Evolutionary conservation across 257 asterid species (phyloP).

Genomic region (Solanum ossicruentum): DNA sequence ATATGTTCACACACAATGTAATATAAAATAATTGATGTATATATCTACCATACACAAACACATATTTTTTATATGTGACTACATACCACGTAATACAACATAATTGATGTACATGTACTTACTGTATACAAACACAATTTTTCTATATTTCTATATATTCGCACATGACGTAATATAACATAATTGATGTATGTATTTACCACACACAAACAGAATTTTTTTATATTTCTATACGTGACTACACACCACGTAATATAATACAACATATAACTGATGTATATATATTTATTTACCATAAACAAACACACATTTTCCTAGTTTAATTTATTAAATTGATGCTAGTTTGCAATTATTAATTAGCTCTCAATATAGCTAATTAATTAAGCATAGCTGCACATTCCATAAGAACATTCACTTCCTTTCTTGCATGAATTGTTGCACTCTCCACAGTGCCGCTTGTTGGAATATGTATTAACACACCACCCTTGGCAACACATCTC

Average conservation of each 20-base stretch:
- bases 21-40: background rate
- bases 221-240: too few relatives aligned
- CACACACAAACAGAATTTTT: background rate
- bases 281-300: background rate
- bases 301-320: background rate
- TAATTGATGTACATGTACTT: too few relatives aligned
- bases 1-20: background rate
- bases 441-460: conserved; percentile 23
- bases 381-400: conserved; percentile 19
- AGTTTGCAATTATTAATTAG: background rate
- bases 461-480: conserved; percentile 9
- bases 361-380: too few relatives aligned
- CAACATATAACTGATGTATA: too few relatives aligned
- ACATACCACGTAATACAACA: too few relatives aligned
- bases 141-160: too few relatives aligned
- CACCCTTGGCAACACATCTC: conserved; percentile 19
- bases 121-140: too few relatives aligned
- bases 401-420: conserved; percentile 12
- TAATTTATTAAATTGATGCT: too few relatives aligned
- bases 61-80: background rate
- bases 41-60: background rate
- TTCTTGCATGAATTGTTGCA: conserved; percentile 16
- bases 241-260: too few relatives aligned
- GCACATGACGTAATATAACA: background rate
- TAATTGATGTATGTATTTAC: background rate